phyloP scores from a whole-genome alignment of 495 filamentous ascomycete genomes.

The Aspergillus sclerotioniger region DNA sequence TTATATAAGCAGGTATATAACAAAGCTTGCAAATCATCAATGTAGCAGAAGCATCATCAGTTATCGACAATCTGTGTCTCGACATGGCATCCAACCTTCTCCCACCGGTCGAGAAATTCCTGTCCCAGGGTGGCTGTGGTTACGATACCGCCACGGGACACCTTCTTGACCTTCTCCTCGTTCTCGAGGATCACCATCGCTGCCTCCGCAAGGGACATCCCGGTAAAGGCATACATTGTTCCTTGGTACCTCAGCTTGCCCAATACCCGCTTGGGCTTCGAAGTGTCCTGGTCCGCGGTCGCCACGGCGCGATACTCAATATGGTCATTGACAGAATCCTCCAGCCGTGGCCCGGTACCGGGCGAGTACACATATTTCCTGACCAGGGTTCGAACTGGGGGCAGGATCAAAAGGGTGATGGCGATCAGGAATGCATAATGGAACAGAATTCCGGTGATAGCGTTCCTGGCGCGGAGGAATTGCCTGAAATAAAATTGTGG shows the following conservation, averaged over 20 bases:
- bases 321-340: conserved; percentile 54
- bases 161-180: conserved; percentile 52
- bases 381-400: conserved; percentile 54
- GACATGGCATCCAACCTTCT: conserved; percentile 60
- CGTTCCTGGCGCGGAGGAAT: conserved; percentile 61
- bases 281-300: conserved; percentile 50
- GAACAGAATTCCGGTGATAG: conserved; percentile 52
- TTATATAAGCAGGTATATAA: too few species aligned
- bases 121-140: conserved; percentile 85
- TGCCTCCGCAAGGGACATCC: conserved; percentile 62
- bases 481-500: conserved; percentile 69
- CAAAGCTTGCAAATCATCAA: too few species aligned
- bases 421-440: conserved; percentile 56
- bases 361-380: conserved; percentile 58
- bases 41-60: conserved; percentile 13
- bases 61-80: conserved; percentile 47
- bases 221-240: conserved; percentile 69
- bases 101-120: conserved; percentile 67
- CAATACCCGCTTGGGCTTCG: conserved; percentile 50
- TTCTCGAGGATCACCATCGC: conserved; percentile 69
- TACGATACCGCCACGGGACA: conserved; percentile 67
- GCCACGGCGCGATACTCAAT: conserved; percentile 67
- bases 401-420: conserved; percentile 51
- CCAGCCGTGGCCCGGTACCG: conserved; percentile 63
- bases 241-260: conserved; percentile 60